Base-by-base conservation (phyloP, 2,329 filamentous ascomycete genomes). In the Calonectria hawksworthii region DNA sequence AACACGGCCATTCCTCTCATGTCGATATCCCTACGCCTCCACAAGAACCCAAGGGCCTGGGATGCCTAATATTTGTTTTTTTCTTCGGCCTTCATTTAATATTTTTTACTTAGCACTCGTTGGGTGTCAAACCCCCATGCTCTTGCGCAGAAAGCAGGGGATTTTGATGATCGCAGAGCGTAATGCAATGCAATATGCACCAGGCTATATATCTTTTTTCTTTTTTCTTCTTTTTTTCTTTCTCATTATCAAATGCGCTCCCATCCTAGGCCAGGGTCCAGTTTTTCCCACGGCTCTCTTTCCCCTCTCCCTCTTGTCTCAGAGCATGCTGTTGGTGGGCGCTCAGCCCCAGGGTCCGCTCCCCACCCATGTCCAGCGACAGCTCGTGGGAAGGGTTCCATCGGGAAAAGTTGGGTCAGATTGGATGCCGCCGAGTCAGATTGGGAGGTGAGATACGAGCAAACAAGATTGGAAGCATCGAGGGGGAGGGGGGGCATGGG, bases 341-440 rank as follows among this genome's bases (percentile, higher is more conserved):
- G 44, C 61, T 74, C 72, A 67, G 61, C 72, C 32, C 32, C 52
- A 54, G 56, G 59, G 66, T 34, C 36, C 56, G 30, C 59, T 44
- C 59, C 59, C 56, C 75, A 50, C 71, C 63, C 75, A 68, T 79
- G 77, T 7, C 69, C 47, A 41, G 50, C 73, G 79, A 59, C 74
- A 74, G 67, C 69, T 72, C 68, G 69, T 73, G 69, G 77, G 70
- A 73, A 73, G 71, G 76, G 73, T 74, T 75, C 75, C 75, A 80
- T 74, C 47, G 77, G 64, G 75, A 69, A 47, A 47, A 74, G 69
- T 77, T 71, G 73, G 72, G 72, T 71, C 73, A 76, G 67, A 72
- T 63, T 69, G 47, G 66, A 65, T 70, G 72, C 66, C 68, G 73
- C 73, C 63, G 59, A 73, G 54, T 47, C 71, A 66, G 72, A 70